Conservation (phyloP, 352 stramenopile species). For the Detonula confervacea region DNA sequence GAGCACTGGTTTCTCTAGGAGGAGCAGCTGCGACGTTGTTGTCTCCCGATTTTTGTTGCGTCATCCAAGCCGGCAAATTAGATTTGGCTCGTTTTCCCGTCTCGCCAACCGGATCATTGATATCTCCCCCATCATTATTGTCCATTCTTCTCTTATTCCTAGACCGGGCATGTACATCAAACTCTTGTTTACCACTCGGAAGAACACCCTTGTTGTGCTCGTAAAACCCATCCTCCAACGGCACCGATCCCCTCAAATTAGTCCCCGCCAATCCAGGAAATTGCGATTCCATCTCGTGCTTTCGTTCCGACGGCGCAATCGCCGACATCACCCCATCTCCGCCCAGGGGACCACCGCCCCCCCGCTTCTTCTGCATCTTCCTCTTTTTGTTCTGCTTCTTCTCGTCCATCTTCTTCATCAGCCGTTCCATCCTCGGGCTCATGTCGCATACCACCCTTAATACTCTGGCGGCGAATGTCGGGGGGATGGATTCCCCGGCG, state of each 20-base stretch:
- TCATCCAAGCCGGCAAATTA: constrained; percentile 82
- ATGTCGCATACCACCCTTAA: constrained; percentile 67
- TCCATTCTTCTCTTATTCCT: constrained; percentile 38
- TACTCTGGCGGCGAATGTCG: constrained; percentile 66
- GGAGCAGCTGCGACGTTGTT: constrained; percentile 1
- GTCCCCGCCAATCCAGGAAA: constrained; percentile 75
- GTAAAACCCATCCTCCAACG: constrained; percentile 75
- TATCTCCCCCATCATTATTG: constrained; percentile 22
- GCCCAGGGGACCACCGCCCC: not conserved
- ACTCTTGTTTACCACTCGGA: constrained; percentile 1
- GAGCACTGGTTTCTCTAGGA: constrained; percentile 40
- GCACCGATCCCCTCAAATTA: constrained; percentile 66
- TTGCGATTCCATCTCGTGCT: constrained; percentile 50
- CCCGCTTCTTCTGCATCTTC: constrained; percentile 21
- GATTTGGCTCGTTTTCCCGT: constrained; percentile 50
- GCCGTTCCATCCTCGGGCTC: constrained; percentile 69
- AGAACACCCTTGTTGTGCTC: constrained; percentile 53
- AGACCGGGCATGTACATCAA: constrained; percentile 36
- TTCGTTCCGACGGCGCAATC: constrained; percentile 31
- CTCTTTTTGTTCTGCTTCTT: constrained; percentile 52
- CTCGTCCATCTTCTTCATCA: constrained; percentile 60
- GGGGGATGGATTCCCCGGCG: constrained; percentile 57
- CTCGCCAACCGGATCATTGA: constrained; percentile 29
- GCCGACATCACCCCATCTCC: constrained; percentile 38
- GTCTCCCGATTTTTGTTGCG: constrained; percentile 21